A percentile compares a stretch with the other conserved stretches of the same genome.
phyloP scores from a whole-genome alignment of 371 early-diverging fungal genomes.

The Cladochytrium tenue region DNA sequence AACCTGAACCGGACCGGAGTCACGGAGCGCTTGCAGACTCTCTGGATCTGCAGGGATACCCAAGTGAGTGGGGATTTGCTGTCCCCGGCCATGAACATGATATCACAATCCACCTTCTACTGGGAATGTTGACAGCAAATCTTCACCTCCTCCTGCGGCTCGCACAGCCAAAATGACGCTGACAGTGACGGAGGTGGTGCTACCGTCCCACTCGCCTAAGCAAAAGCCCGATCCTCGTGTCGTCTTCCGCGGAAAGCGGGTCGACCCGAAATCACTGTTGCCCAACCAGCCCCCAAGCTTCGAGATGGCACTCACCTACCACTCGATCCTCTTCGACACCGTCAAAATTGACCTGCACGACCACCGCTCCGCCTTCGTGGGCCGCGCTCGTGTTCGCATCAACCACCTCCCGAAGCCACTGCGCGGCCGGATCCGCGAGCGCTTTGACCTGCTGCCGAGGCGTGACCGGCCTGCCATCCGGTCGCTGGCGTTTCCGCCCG shows the following conservation, averaged over 20 bases:
- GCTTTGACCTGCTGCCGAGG: neutral
- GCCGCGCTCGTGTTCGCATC: neutral
- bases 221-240: conserved; percentile 1
- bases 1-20: too few relatives aligned
- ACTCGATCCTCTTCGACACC: conserved; percentile 13
- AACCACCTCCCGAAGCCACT: neutral
- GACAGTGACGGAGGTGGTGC: too few relatives aligned
- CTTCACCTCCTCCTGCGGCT: too few relatives aligned
- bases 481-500: neutral
- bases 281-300: neutral
- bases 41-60: too few relatives aligned
- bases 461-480: too few relatives aligned
- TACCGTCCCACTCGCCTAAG: neutral
- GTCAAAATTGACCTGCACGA: conserved; percentile 17
- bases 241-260: conserved; percentile 10
- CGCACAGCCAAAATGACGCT: too few relatives aligned
- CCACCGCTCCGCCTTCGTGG: neutral
- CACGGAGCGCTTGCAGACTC: too few relatives aligned
- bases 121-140: too few relatives aligned
- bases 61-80: too few relatives aligned
- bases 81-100: too few relatives aligned
- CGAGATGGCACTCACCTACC: conserved; percentile 10
- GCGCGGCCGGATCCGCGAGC: neutral
- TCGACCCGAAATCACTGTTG: conserved; percentile 4
- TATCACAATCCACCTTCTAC: too few relatives aligned